Base-by-base conservation (phyloP, 345 rosid species). In the Bruguiera gymnorhiza region DNA sequence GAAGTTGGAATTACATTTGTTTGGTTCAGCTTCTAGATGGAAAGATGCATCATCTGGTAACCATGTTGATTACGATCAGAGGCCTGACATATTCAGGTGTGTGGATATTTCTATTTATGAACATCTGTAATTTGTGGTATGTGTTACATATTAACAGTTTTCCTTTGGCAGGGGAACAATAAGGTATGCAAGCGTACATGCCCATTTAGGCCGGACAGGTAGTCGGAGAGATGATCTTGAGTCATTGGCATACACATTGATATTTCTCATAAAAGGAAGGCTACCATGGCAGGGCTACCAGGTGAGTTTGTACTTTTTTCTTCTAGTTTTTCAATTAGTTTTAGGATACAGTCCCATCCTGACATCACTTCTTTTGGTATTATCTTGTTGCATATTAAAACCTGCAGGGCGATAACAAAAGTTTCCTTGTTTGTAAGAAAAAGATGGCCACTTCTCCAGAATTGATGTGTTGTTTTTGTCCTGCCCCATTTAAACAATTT, bases 231-330 rank as follows among this genome's bases (percentile, higher is more conserved):
- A 76, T 71, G 80, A 76, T 63, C 80, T 76, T 39, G 80, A 71
- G 62, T 76, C 80, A 9, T 69, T 76, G 72, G 80, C 80, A 1
- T 76, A 76, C 61, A 76, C 80, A 21, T 72, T 76, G 68, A 76
- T 76, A 65, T 76, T 76, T 72, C 76, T 76, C 18, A 57, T 71
- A 30, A 72, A 68, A 58, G 80, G 80, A 63, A 71, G 80, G 54
- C 64, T 76, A 24, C 80, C 80, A 10, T 76, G 80, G 80, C 80
- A 76, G 63, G 80, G 80, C 9, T 76, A 76, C 67, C 80, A 76
- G 76, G 80, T 68, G 19, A 62, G 11, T 57, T 58, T 61, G 26
- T 52, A 68, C 6, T 29, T 1, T 7, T 51, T 21, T 13, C 21
- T 30, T 6, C n/a, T 59, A 6, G 24, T 24, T 21, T 68, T 69